A percentile compares a stretch with the other conserved stretches of the same genome.
Conservation (phyloP, 2,329 filamentous ascomycete genomes). For the Ceratocystis alfenasii region DNA sequence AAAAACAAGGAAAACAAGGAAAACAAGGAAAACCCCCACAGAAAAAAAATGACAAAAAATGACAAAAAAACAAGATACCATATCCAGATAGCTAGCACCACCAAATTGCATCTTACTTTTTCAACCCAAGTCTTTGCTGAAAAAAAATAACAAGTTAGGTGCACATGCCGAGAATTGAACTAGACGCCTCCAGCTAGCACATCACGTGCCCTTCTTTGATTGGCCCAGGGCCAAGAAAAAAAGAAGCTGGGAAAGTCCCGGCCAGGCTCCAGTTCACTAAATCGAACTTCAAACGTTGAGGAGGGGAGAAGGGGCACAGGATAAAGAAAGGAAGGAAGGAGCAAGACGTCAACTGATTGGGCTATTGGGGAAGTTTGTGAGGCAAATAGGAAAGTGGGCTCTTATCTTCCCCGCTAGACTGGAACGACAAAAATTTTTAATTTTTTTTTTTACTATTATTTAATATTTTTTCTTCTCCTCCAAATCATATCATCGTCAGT, state of each 20-base stretch:
- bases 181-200: not conserved
- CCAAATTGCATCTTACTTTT: not conserved
- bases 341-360: not conserved
- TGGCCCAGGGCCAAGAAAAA: not conserved
- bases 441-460: constrained; percentile 12
- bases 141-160: not conserved
- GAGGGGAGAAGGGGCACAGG: not conserved
- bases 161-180: not conserved
- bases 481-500: constrained; percentile 3
- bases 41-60: not conserved
- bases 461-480: constrained; percentile 8
- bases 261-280: not conserved
- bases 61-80: not conserved
- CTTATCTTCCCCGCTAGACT: not conserved
- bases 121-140: not conserved
- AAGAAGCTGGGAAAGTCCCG: not conserved
- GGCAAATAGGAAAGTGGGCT: not conserved
- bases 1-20: constrained; percentile 1
- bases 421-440: not conserved
- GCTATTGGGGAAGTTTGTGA: not conserved
- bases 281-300: not conserved
- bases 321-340: not conserved
- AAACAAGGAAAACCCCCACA: not conserved
- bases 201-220: not conserved
- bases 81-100: not conserved